Evolutionary conservation across 306 rosid genomes (phyloP), one percentile per base, ranked within the genome.

Genomic region (Rosa multiflora): DNA sequence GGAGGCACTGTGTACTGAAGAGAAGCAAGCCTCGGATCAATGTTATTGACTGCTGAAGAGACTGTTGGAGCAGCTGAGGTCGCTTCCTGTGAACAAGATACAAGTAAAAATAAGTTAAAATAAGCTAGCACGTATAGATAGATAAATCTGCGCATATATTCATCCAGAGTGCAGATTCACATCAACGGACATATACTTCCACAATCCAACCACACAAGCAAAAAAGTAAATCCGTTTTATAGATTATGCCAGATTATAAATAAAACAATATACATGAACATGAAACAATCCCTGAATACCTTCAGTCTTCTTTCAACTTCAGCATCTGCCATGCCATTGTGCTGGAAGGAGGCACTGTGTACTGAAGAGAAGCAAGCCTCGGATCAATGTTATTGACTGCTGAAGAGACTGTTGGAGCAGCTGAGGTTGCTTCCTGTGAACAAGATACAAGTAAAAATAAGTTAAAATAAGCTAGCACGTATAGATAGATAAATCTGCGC

Each of bases 241-340:
- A 46, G 32, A 67, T 23, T 10, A 8, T 39, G 39, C 29, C 43
- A 42, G 8, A 72, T 79, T 6, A 72, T 68, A 39, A 52, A 15
- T 21, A 72, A 72, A 48, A 79, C 15, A 61, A 72, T 49, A 62
- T 2, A 77, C 35, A 61, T 73, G 67, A 51, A 74, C 68, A 67
- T 74, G 59, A 64, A 73, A 61, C 70, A 14, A 78, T 15, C 49
- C 66, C 51, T 70, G 72, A 77, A 58, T 88, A 93, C 99, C 99
- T 93, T 96, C 47, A 93, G 82, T 77, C 94, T 88, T 84, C 92
- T 91, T 78, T 93, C 98, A 76, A 91, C 92, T 82, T 96, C 99
- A 35, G 87, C 82, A 82, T 96, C 99, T 49, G n/a, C n/a, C n/a
- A n/a, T n/a, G n/a, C n/a, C n/a, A n/a, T n/a, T 78, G 90, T 81